These are phyloP conservation scores for Trichoderma oligosporum DNA, from an alignment of 2,329 filamentous ascomycete genomes.

Conservation along the genomic window DNA sequence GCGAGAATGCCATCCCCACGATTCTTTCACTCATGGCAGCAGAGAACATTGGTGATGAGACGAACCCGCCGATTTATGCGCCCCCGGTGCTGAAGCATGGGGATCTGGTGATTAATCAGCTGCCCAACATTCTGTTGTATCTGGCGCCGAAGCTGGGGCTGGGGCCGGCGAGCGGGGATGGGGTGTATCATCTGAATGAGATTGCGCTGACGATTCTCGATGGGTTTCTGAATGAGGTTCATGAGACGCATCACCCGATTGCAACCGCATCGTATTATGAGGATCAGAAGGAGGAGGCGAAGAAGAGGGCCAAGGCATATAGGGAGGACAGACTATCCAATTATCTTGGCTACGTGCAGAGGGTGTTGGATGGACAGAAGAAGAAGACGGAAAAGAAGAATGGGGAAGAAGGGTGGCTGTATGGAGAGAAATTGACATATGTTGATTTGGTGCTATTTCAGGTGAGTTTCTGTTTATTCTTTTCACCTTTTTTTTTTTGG, in stretches of 20 bases:
- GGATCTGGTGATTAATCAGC: conserved; percentile 62
- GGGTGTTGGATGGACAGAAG: conserved; percentile 55
- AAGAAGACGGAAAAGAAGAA: conserved; percentile 56
- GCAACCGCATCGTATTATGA: conserved; percentile 61
- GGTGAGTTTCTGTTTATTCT: conserved; percentile 40
- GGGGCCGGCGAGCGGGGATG: conserved; percentile 40
- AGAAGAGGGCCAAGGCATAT: conserved; percentile 55
- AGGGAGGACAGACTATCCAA: conserved; percentile 63
- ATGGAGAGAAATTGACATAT: conserved; percentile 62
- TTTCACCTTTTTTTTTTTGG: neutral
- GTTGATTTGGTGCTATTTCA: conserved; percentile 74
- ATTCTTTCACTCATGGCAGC: conserved; percentile 48
- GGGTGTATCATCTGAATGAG: conserved; percentile 56
- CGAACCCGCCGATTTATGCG: conserved; percentile 63
- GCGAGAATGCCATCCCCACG: conserved; percentile 44
- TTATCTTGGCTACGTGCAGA: conserved; percentile 67
- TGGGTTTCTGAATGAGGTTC: conserved; percentile 64
- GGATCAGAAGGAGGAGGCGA: conserved; percentile 67
- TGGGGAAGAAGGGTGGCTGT: conserved; percentile 60
- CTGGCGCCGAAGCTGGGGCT: conserved; percentile 59
- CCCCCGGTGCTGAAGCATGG: conserved; percentile 64
- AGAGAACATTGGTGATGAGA: conserved; percentile 45
- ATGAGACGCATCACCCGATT: conserved; percentile 74
- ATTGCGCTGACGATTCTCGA: conserved; percentile 69
- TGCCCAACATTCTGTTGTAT: conserved; percentile 69